Evolutionary conservation across 441 rosid genomes (phyloP), one percentile per base, ranked within the genome.

Genomic region (Hura crepitans): DNA sequence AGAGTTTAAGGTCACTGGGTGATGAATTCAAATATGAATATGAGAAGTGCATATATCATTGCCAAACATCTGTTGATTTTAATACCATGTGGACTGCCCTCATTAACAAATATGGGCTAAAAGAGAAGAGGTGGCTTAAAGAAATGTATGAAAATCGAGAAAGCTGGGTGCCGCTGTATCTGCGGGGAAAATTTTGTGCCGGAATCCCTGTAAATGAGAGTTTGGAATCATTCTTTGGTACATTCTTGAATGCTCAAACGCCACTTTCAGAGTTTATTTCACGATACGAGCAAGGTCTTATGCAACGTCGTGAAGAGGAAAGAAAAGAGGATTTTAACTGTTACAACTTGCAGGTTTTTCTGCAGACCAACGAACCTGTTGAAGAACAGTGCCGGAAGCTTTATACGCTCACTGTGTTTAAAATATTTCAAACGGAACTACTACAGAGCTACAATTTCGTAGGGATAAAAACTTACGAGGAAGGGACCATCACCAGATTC

Each of bases 371-470:
- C 74, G 97, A 89, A 75, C 93, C 90, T 0, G 79, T 89, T 2
- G 97, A 90, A 81, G 97, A 90, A 68, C 93, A 86, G 64, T 86
- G 96, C 61, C 83, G 89, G 78, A 82, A 84, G 81, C 77, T 90
- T 7, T 93, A 89, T 66, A 89, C 98, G 13, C 86, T 83, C 18
- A 68, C 83, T 8, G 61, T 85, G 69, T 90, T 93, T 82, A 89
- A 85, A 74, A 76, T 86, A 35, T 85, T 93, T 80, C 96, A 90
- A 64, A 76, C 82, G n/a, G 98, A 92, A 68, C 85, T 93, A 47
- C 66, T 87, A 11, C 92, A 84, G 62, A 79, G 87, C 63, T 85
- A 87, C 68, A 78, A 81, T 61, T 90, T 82, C 73, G 66, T 83
- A 46, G 89, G 89, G 31, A 71, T 84, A 43, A 90, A 89, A 76